A percentile compares a stretch with the other conserved stretches of the same genome.
Conservation (phyloP, 2,329 filamentous ascomycete genomes). For the Cryphonectria radicalis region DNA sequence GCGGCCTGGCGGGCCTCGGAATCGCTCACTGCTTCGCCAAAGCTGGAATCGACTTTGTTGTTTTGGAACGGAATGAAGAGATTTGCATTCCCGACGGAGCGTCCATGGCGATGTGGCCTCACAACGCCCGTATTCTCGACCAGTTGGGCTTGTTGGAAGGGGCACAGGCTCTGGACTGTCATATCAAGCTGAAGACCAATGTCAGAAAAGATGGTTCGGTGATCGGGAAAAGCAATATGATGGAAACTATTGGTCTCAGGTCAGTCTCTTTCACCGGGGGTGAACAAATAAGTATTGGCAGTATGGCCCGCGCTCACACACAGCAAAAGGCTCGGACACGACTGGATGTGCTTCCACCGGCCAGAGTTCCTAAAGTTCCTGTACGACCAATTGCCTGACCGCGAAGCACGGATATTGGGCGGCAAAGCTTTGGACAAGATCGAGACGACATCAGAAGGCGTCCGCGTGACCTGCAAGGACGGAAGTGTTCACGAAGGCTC, state of each 20-base stretch:
- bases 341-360: conserved; percentile 34
- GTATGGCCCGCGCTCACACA: background rate
- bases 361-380: conserved; percentile 31
- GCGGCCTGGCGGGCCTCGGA: conserved; percentile 37
- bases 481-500: conserved; percentile 34
- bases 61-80: conserved; percentile 36
- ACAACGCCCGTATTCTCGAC: conserved; percentile 35
- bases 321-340: conserved; percentile 33
- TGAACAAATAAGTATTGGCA: background rate
- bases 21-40: conserved; percentile 38
- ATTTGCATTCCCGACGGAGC: conserved; percentile 33
- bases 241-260: conserved; percentile 29
- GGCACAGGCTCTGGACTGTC: conserved; percentile 25
- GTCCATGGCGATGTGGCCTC: conserved; percentile 35
- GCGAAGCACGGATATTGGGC: conserved; percentile 29
- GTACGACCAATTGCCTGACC: conserved; percentile 31
- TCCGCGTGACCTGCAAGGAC: conserved; percentile 32
- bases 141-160: conserved; percentile 37
- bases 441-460: conserved; percentile 29
- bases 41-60: conserved; percentile 38
- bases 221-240: conserved; percentile 30
- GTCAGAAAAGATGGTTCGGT: conserved; percentile 31
- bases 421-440: conserved; percentile 31
- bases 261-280: conserved; percentile 3
- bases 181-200: conserved; percentile 31